Evolutionary conservation across 2,329 filamentous ascomycete species (phyloP).

Genomic region (Trichoderma arundinaceum): DNA sequence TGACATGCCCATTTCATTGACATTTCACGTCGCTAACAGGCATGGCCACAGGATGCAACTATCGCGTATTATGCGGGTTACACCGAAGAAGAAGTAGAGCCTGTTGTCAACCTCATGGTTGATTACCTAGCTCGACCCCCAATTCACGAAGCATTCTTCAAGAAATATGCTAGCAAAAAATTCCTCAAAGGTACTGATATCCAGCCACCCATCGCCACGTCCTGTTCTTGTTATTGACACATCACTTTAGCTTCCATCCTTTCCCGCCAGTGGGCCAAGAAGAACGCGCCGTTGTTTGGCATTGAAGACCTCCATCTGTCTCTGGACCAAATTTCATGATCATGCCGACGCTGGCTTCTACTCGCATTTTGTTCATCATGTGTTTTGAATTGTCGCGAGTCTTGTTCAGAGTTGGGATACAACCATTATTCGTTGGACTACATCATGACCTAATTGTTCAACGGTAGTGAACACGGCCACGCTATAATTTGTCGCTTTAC

Average conservation of each 20-base stretch:
- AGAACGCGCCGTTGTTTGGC: conserved; percentile 65
- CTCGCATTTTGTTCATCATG: conserved; percentile 15
- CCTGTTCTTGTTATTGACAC: not conserved
- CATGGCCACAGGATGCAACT: conserved; percentile 70
- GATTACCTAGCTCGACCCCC: conserved; percentile 93
- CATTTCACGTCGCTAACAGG: not conserved
- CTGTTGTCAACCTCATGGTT: conserved; percentile 91
- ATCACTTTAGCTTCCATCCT: conserved; percentile 76
- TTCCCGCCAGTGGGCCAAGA: conserved; percentile 92
- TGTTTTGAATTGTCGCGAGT: conserved; percentile 30
- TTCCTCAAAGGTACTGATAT: conserved; percentile 88
- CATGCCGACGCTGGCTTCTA: conserved; percentile 29
- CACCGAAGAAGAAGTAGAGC: conserved; percentile 88
- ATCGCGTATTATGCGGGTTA: conserved; percentile 92
- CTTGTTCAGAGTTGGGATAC: conserved; percentile 40
- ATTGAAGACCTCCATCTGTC: conserved; percentile 57
- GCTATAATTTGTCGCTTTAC: conserved; percentile 33
- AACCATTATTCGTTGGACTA: conserved; percentile 40
- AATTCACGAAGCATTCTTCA: conserved; percentile 96
- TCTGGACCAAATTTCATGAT: conserved; percentile 55
- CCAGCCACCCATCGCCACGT: too few species aligned
- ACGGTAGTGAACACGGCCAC: conserved; percentile 46
- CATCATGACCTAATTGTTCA: conserved; percentile 38
- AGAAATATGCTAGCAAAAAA: conserved; percentile 99
- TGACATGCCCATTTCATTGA: not conserved